Conservation (phyloP, 768 basidiomycete species). For the Lactarius trivialis region DNA sequence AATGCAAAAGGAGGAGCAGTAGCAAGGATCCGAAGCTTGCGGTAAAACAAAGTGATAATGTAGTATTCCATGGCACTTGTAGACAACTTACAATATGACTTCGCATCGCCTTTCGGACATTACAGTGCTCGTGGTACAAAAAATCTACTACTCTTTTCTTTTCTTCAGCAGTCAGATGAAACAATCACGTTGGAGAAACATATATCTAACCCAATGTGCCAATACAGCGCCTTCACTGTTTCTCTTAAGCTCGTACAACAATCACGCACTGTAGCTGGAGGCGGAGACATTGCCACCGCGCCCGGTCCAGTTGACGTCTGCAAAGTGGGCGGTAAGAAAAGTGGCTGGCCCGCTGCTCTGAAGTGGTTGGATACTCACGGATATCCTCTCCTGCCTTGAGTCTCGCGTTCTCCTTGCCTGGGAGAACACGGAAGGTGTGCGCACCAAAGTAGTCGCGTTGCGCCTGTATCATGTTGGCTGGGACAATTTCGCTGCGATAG, state of each 20-base stretch:
- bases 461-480: slow-evolving; percentile 91
- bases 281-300: slow-evolving; percentile 94
- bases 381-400: slow-evolving; percentile 82
- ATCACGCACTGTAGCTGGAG: slow-evolving; percentile 69
- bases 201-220: not conserved
- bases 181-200: not conserved
- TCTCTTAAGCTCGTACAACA: not conserved
- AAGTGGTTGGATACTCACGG: slow-evolving; percentile 45
- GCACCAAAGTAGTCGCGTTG: slow-evolving; percentile 99
- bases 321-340: not conserved
- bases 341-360: not conserved
- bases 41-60: not conserved
- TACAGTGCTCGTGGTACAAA: slow-evolving; percentile 11
- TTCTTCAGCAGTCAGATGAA: not conserved
- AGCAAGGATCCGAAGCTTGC: not conserved
- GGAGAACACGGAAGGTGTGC: slow-evolving; percentile 92
- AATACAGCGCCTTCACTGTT: not conserved
- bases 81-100: not conserved
- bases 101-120: not conserved
- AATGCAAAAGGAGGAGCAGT: not conserved
- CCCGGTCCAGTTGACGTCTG: slow-evolving; percentile 98
- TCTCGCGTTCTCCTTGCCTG: slow-evolving; percentile 82
- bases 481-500: slow-evolving; percentile 90
- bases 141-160: slow-evolving; percentile 11
- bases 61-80: not conserved